Conservation (phyloP, 768 basidiomycete genomes). For the Russula sp. region DNA sequence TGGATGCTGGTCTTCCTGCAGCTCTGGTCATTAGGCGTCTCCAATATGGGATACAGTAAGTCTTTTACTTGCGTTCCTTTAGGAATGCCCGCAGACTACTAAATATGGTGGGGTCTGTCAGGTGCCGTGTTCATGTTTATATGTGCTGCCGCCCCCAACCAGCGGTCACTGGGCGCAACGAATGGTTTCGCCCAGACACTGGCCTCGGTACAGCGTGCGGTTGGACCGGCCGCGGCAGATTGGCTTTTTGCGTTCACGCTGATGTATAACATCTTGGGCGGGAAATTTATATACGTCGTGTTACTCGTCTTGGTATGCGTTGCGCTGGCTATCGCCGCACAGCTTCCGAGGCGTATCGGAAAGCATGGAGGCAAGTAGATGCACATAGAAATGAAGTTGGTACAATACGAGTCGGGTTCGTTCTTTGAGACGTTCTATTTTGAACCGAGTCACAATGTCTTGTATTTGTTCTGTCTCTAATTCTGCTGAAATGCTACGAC, state of each 20-base stretch:
- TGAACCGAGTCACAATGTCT: no score
- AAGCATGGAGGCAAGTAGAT: background rate
- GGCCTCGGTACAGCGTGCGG: conserved; percentile 34
- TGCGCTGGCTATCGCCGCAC: background rate
- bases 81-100: background rate
- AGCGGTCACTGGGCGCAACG: conserved; percentile 59
- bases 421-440: no score
- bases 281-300: conserved; percentile 26
- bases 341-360: background rate
- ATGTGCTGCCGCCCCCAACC: conserved; percentile 55
- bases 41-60: conserved; percentile 3
- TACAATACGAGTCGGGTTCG: no score
- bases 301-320: background rate
- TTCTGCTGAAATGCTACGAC: no score
- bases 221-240: conserved; percentile 52
- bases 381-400: no score
- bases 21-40: background rate
- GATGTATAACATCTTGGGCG: conserved; percentile 40
- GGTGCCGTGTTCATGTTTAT: conserved; percentile 68
- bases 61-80: background rate
- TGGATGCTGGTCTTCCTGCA: conserved; percentile 1
- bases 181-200: conserved; percentile 46
- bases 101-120: conserved; percentile 28
- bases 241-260: conserved; percentile 64
- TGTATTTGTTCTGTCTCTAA: no score